Evolutionary conservation across 1,284 basidiomycete genomes (phyloP), one percentile per base, ranked within the genome.

Genomic region (Ceratobasidium sp.): DNA sequence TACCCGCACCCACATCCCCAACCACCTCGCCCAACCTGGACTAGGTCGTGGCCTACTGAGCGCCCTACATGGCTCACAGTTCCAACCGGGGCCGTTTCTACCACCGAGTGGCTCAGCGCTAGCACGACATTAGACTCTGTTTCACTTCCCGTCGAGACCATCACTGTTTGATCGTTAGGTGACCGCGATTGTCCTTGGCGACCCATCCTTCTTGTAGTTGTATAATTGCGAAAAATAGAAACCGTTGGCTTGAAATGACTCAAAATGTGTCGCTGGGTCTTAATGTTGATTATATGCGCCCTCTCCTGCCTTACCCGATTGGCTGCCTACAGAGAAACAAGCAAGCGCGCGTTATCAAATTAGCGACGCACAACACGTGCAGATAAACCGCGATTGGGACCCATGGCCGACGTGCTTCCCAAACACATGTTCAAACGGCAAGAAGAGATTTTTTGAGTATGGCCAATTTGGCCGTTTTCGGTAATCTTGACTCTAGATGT

Each of bases 1-100:
- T 31, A 50, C 27, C 58, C 43, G 3, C 58, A 42, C 40, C n/a
- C 22, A 42, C 57, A 25, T 47, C 45, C 57, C 58, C 45, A 43
- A 64, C 22, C 7, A 49, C 47, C 22, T n/a, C 58, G 7, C 47
- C 1, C 27, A 8, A 54, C 54, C 32, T 17, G 20, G 3, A 38
- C 35, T 38, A 17, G 20, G 35, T 38, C n/a, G n/a, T n/a, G n/a
- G 4, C 13, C 3, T 25, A n/a, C 4, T 50, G 20, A 3, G 20
- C 17, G 27, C 47, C 32, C 31, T 17, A 5, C 20, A 54, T 32
- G 8, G 13, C 25, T 6, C n/a, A 4, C 3, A 20, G 49, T 20
- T 25, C 17, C 31, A n/a, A n/a, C 17, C 49, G 10, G 7, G 49
- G 12, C 27, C 22, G 49, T 25, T 52, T 8, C 49, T 29, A 6